Conservation (phyloP, 2,329 filamentous ascomycete species). For the Pseudogymnoascus sp. region DNA sequence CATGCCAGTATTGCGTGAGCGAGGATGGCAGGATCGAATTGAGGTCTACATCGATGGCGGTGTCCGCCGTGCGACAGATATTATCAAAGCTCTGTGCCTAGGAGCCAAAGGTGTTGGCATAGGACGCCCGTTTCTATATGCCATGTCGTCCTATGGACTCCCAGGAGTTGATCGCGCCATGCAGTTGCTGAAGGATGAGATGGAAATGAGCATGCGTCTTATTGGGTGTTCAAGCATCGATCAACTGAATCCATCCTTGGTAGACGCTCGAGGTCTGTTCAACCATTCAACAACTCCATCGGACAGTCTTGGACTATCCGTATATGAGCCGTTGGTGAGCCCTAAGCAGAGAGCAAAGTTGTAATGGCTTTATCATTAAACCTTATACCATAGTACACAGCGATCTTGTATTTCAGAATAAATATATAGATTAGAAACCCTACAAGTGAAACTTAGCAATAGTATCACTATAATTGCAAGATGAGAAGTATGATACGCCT, state of each 20-base stretch:
- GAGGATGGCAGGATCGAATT: slow-evolving; percentile 67
- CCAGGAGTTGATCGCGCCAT: slow-evolving; percentile 86
- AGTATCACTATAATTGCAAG: no score
- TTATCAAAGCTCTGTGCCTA: slow-evolving; percentile 89
- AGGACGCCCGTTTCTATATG: slow-evolving; percentile 88
- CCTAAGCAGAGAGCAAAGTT: no score
- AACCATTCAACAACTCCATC: no score
- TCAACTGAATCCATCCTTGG: slow-evolving; percentile 71
- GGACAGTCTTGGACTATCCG: no score
- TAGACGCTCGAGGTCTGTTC: slow-evolving; percentile 47
- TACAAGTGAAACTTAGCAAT: no score
- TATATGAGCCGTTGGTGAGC: no score
- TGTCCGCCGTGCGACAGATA: slow-evolving; percentile 82
- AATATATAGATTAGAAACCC: no score
- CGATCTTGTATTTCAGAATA: no score
- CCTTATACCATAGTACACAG: no score
- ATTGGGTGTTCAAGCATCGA: slow-evolving; percentile 72
- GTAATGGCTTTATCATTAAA: no score
- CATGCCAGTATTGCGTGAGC: slow-evolving; percentile 74
- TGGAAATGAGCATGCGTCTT: slow-evolving; percentile 98
- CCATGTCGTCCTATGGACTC: slow-evolving; percentile 88
- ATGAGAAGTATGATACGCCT: no score
- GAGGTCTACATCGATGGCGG: slow-evolving; percentile 92
- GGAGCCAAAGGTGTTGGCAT: slow-evolving; percentile 91
- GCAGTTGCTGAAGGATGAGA: slow-evolving; percentile 88